phyloP scores from a whole-genome alignment of 2,329 filamentous ascomycete genomes.

The Magnaporthiopsis rhizophila region DNA sequence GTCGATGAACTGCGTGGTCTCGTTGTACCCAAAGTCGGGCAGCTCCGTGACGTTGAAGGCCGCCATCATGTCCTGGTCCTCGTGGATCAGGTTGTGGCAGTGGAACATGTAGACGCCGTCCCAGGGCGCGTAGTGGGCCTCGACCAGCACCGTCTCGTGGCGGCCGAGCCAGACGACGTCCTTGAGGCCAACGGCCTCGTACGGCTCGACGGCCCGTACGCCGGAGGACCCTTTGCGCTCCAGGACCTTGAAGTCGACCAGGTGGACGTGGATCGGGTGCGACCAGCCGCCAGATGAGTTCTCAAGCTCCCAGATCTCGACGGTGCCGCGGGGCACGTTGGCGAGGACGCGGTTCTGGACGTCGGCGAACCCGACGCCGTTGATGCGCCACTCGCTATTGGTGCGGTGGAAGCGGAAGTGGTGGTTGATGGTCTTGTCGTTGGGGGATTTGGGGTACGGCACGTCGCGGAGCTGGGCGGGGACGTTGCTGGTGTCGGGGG shows the following conservation, averaged over 20 bases:
- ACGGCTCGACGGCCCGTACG: constrained; percentile 34
- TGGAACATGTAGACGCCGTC: constrained; percentile 44
- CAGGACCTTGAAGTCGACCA: constrained; percentile 49
- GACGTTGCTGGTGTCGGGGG: constrained; percentile 25
- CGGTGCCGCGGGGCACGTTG: constrained; percentile 34
- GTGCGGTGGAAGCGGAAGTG: constrained; percentile 36
- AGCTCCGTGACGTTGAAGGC: constrained; percentile 35
- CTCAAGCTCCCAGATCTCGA: constrained; percentile 40
- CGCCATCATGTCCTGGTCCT: constrained; percentile 39
- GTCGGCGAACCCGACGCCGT: constrained; percentile 39
- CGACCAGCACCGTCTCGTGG: constrained; percentile 40
- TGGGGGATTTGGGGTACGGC: constrained; percentile 27
- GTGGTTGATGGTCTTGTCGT: constrained; percentile 27
- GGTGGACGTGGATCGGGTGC: constrained; percentile 50
- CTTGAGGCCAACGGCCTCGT: constrained; percentile 47
- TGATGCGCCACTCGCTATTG: constrained; percentile 41
- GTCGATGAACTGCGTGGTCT: constrained; percentile 24
- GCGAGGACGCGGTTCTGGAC: constrained; percentile 39
- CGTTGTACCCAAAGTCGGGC: constrained; percentile 29
- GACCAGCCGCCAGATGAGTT: constrained; percentile 42
- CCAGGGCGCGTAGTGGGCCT: constrained; percentile 44
- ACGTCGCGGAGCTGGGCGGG: constrained; percentile 27
- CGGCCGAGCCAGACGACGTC: constrained; percentile 48
- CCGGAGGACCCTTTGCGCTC: constrained; percentile 26
- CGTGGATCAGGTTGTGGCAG: constrained; percentile 38